Evolutionary conservation across 2,329 filamentous ascomycete genomes (phyloP), one percentile per base, ranked within the genome.

Genomic region (Amphichorda felina): DNA sequence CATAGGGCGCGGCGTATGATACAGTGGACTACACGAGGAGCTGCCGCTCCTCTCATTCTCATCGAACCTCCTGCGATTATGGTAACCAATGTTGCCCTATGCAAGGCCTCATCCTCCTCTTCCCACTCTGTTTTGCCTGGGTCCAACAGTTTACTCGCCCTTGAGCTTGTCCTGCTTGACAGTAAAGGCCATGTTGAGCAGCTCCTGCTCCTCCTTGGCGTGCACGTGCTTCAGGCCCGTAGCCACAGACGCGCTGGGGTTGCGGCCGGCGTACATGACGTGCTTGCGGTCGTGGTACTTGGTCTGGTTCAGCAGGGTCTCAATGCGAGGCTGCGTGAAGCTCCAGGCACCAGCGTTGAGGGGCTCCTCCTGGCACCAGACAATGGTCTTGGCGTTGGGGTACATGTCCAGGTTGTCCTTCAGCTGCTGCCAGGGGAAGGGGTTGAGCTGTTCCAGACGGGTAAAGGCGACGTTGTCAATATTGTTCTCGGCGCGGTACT

Each of bases 341-440:
- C 78, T 87, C 91, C 91, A 98, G 32, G 85, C 85, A 59, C 91
- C 91, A 8, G 91, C 91, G 57, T 98, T 98, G 40, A 98, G 75
- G 22, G 91, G 91, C 69, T 98, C 91, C 61, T 98, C 91, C 64
- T 98, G 91, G 48, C 77, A 80, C 88, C 88, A 98, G 43, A 98
- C 87, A 46, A 98, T 87, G 44, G 87, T 89, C 73, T 95, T 85
- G 49, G 89, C 89, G 61, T 98, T 98, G 56, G 88, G 86, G 70
- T 98, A 98, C 60, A 69, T 77, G 68, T 98, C 89, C 37, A 98
- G 74, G 68, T 96, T 96, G 61, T 96, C 89, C 69, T 83, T 85
- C 37, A 98, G 76, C 62, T 91, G 87, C 50, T 88, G 79, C 89
- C 91, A 98, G 35, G 91, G 91, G 84, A 98, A 98, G 52, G 91